Evolutionary conservation across 2,329 filamentous ascomycete species (phyloP).

Genomic region (Colletotrichum gigasporum): DNA sequence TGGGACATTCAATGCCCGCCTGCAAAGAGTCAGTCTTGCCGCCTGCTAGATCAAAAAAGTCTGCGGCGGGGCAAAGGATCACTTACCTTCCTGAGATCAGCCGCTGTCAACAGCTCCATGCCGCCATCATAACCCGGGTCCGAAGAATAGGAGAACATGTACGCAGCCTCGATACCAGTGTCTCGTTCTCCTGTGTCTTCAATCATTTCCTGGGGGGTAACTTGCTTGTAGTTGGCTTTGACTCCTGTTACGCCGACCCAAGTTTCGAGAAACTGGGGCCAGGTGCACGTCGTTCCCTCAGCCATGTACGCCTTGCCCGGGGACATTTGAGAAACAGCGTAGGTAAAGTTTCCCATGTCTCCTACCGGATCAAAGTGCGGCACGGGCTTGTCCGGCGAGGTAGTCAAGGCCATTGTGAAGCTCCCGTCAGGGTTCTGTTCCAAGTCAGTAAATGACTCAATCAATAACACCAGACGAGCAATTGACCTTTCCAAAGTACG

Average conservation of each 20-base stretch:
- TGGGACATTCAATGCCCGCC: slow-evolving; percentile 49
- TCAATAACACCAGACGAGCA: not conserved
- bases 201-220: slow-evolving; percentile 52
- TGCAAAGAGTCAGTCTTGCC: slow-evolving; percentile 3
- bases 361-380: slow-evolving; percentile 57
- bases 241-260: slow-evolving; percentile 51
- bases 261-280: slow-evolving; percentile 53
- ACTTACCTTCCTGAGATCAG: slow-evolving; percentile 54
- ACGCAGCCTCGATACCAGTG: slow-evolving; percentile 51
- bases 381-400: slow-evolving; percentile 44
- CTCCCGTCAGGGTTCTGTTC: slow-evolving; percentile 44
- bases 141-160: slow-evolving; percentile 58
- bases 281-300: slow-evolving; percentile 54
- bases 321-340: slow-evolving; percentile 59
- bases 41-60: not conserved
- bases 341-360: slow-evolving; percentile 58
- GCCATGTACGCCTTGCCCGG: slow-evolving; percentile 60
- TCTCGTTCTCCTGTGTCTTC: slow-evolving; percentile 47
- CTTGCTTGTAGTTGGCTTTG: slow-evolving; percentile 48
- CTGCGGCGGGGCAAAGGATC: no score
- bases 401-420: slow-evolving; percentile 59
- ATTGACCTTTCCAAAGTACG: slow-evolving; percentile 57
- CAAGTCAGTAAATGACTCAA: slow-evolving; percentile 35
- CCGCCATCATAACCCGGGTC: slow-evolving; percentile 60
- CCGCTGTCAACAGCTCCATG: slow-evolving; percentile 51